Base-by-base conservation (phyloP, 305 asterid species). In the Rubia peregrina region DNA sequence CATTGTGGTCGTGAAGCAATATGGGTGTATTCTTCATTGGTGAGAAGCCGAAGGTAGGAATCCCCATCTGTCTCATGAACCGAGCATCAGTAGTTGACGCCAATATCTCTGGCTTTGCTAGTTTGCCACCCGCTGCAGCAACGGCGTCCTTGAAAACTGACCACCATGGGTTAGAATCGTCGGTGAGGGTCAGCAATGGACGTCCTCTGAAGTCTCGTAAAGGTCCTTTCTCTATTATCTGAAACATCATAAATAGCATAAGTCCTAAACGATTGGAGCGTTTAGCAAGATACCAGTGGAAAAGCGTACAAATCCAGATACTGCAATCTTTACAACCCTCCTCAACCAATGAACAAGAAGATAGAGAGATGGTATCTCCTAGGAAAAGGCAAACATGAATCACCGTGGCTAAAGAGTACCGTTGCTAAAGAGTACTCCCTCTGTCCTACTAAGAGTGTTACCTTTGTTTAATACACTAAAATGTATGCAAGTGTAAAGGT, bases 81-180 rank as follows among this genome's bases (percentile, higher is more conserved):
- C 90, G 85, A 72, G 97, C 90, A 80, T 93, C 98, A 7, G 98
- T 93, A 17, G 97, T 93, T 40, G 97, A 86, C 42, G 95, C 14
- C 78, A 93, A 80, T 49, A 93, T 91, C 69, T 91, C 98, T 4
- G 98, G 97, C 83, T 81, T 89, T 14, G 90, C 87, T 71, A 93
- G 95, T 78, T 83, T 91, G 16, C 89, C 91, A 16, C 98, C 96
- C 61, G 91, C 88, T 51, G 78, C 84, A 69, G 76, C 69, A 72
- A 94, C 77, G 71, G 96, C 97, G 76, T 86, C 82, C 82, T 82
- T 67, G 65, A 93, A 89, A 56, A 91, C 71, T 9, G 86, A 60
- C 97, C 98, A 93, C 98, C 97, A 93, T 14, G 96, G 93, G 56
- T 93, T 93, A 48, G 97, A 86, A 67, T 84, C 87, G 63, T 92